A percentile compares a stretch with the other conserved stretches of the same genome.
phyloP scores from a whole-genome alignment of 2,329 filamentous ascomycete species.

The Colletotrichum camelliae region DNA sequence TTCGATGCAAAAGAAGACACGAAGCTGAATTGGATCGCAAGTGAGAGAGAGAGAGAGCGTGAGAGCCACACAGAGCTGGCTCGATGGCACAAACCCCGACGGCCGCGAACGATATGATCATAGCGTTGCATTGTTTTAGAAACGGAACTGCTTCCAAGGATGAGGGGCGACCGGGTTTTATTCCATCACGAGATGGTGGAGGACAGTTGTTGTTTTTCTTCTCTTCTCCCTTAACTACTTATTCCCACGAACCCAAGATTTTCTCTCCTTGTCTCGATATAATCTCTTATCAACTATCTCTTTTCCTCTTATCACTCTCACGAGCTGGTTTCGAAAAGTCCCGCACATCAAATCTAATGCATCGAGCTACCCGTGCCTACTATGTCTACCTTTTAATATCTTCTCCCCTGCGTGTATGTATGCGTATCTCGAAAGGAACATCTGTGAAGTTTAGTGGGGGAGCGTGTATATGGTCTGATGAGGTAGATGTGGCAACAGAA shows the following conservation, averaged over 20 bases:
- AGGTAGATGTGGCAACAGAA: not conserved
- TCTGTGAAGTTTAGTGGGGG: not conserved
- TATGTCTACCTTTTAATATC: not conserved
- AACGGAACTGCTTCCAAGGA: not conserved
- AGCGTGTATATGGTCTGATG: not conserved
- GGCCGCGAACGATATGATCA: slow-evolving; percentile 17
- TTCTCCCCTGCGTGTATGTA: not conserved
- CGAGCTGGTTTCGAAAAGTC: not conserved
- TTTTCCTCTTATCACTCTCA: not conserved
- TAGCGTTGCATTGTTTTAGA: slow-evolving; percentile 20
- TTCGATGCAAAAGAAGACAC: not conserved
- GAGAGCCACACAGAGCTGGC: slow-evolving; percentile 24
- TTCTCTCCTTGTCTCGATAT: not conserved
- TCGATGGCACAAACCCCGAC: slow-evolving; percentile 21
- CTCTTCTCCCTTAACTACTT: not conserved
- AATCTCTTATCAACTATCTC: not conserved
- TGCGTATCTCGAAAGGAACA: not conserved
- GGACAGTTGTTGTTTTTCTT: not conserved
- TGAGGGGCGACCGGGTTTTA: not conserved
- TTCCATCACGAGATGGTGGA: not conserved
- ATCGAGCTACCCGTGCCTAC: not conserved
- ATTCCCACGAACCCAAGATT: not conserved
- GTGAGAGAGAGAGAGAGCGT: not conserved
- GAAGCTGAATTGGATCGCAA: not conserved
- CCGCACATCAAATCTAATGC: not conserved